These are phyloP conservation scores for Mycena rosella DNA, from an alignment of 768 basidiomycete species.

Conservation along the genomic window DNA sequence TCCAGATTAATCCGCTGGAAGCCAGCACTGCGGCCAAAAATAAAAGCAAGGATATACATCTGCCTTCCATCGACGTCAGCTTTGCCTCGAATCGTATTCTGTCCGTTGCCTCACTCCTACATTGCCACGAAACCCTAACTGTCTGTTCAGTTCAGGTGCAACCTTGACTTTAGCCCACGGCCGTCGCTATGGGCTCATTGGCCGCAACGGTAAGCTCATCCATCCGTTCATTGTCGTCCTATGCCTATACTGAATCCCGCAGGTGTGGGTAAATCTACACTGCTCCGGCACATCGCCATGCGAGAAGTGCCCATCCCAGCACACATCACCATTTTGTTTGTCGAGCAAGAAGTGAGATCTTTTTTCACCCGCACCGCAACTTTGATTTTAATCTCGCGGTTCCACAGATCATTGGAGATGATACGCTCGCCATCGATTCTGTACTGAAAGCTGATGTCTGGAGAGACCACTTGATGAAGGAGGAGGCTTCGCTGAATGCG, in stretches of 20 bases:
- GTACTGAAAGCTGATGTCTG: constrained; percentile 99
- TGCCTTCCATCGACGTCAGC: constrained; percentile 95
- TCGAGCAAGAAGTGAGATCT: constrained; percentile 90
- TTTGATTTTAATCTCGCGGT: constrained; percentile 16
- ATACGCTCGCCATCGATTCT: constrained; percentile 91
- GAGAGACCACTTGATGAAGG: constrained; percentile 91
- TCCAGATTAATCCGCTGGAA: constrained; percentile 92
- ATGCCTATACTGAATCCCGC: constrained; percentile 1
- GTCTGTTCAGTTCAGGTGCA: constrained; percentile 75
- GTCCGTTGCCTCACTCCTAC: constrained; percentile 51
- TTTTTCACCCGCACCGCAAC: not conserved
- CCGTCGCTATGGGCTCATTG: constrained; percentile 92
- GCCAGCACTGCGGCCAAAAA: constrained; percentile 82
- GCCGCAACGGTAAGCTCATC: constrained; percentile 75
- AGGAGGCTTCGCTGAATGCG: constrained; percentile 83
- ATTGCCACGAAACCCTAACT: constrained; percentile 15
- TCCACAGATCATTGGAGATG: constrained; percentile 88
- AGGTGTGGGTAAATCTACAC: constrained; percentile 97
- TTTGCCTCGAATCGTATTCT: constrained; percentile 96
- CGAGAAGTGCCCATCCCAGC: constrained; percentile 94
- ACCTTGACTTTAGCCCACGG: constrained; percentile 90
- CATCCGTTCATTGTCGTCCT: constrained; percentile 1
- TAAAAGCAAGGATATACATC: constrained; percentile 97
- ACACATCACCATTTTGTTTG: constrained; percentile 97
- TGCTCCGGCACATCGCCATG: constrained; percentile 94